A percentile compares a stretch with the other conserved stretches of the same genome.
These are phyloP conservation scores for Verticillium isaacii DNA, from an alignment of 2,329 filamentous ascomycete genomes.

Conservation along the genomic window DNA sequence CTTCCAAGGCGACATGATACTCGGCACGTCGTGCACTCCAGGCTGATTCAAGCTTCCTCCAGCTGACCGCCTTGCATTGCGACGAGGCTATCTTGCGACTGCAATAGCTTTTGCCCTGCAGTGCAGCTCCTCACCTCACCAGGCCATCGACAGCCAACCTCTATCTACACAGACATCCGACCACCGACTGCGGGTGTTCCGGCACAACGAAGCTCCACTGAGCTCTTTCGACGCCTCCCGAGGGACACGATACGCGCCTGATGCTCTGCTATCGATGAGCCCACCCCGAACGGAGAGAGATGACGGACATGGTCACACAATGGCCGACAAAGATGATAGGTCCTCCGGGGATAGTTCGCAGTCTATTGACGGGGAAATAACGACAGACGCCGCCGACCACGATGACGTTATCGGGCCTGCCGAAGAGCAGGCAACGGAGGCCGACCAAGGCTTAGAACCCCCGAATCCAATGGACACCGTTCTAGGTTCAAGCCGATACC, in stretches of 20 bases:
- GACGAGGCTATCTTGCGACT: neutral
- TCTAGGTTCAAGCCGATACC: slow-evolving; percentile 36
- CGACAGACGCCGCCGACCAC: slow-evolving; percentile 23
- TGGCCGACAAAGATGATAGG: slow-evolving; percentile 44
- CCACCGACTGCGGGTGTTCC: neutral
- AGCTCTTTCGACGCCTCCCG: neutral
- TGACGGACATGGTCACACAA: slow-evolving; percentile 36
- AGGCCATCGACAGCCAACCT: neutral
- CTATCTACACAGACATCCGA: neutral
- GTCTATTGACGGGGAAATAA: slow-evolving; percentile 8
- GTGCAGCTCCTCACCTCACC: neutral
- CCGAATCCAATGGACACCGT: slow-evolving; percentile 24
- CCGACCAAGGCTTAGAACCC: slow-evolving; percentile 14
- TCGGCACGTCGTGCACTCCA: neutral
- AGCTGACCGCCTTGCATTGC: neutral
- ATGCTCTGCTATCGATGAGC: slow-evolving; percentile 13
- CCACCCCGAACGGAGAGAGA: slow-evolving; percentile 10
- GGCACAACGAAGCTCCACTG: neutral
- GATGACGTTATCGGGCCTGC: slow-evolving; percentile 33
- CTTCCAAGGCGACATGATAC: neutral
- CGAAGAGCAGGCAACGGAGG: slow-evolving; percentile 23
- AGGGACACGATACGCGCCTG: slow-evolving; percentile 7
- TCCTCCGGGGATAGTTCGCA: slow-evolving; percentile 31
- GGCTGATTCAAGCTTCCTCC: neutral
- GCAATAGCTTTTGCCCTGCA: neutral